Conservation (phyloP, 2,329 filamentous ascomycete species). For the Colletotrichum sp. region DNA sequence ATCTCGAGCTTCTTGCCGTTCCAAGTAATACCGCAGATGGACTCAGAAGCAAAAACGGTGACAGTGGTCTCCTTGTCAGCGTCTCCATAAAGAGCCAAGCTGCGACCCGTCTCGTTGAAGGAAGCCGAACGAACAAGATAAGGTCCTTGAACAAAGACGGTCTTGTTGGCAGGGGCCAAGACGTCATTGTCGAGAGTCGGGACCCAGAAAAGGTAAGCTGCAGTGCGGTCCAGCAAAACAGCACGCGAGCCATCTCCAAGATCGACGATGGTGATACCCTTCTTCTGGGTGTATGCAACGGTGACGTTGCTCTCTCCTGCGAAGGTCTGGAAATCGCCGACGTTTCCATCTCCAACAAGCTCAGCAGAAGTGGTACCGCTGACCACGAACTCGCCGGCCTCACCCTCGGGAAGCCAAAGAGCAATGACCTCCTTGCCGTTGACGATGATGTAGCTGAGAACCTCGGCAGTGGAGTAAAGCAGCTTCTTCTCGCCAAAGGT, state of each 20-base stretch:
- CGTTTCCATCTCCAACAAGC: constrained; percentile 41
- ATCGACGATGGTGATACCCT: constrained; percentile 52
- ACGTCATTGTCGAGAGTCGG: constrained; percentile 55
- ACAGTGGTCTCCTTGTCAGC: constrained; percentile 44
- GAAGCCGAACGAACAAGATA: constrained; percentile 55
- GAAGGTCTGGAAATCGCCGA: constrained; percentile 45
- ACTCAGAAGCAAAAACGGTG: constrained; percentile 52
- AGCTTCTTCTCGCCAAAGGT: constrained; percentile 54
- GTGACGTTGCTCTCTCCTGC: constrained; percentile 43
- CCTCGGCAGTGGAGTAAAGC: constrained; percentile 61
- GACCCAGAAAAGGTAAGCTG: constrained; percentile 63
- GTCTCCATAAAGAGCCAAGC: constrained; percentile 50
- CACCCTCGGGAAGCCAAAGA: constrained; percentile 59
- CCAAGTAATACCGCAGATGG: constrained; percentile 51
- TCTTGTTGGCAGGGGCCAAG: constrained; percentile 46
- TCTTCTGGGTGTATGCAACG: constrained; percentile 52
- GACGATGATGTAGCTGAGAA: constrained; percentile 55
- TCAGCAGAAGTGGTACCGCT: constrained; percentile 34
- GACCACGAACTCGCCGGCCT: constrained; percentile 59
- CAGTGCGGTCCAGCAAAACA: constrained; percentile 56
- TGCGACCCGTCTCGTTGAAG: constrained; percentile 35
- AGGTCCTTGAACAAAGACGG: constrained; percentile 56
- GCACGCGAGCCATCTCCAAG: constrained; percentile 52
- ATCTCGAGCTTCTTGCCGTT: constrained; percentile 49
- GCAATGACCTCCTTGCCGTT: constrained; percentile 52